A percentile compares a stretch with the other conserved stretches of the same genome.
Evolutionary conservation across 305 asterid genomes (phyloP).

Genomic region (Rubia peregrina): DNA sequence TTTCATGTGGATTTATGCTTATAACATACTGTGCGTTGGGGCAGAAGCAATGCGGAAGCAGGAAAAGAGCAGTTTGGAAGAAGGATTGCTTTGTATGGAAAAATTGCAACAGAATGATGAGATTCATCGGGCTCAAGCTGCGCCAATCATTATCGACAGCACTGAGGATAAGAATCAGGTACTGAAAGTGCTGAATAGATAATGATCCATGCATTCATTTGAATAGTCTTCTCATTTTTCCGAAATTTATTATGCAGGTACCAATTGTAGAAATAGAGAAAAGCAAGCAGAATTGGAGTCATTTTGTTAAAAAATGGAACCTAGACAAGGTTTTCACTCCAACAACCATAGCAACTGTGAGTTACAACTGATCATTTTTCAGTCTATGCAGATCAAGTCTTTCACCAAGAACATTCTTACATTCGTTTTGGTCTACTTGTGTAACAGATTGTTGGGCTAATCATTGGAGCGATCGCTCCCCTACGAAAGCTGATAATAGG

Average conservation of each 20-base stretch:
- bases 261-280: constrained; percentile 2
- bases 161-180: constrained; percentile 10
- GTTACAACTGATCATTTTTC: not conserved
- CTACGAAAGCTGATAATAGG: constrained; percentile 18
- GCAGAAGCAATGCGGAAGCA: constrained; percentile 7
- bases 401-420: not conserved
- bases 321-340: constrained; percentile 31
- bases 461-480: constrained; percentile 18
- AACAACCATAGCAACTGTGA: constrained; percentile 31
- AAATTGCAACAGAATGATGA: not conserved
- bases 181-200: not conserved
- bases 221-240: not conserved
- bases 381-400: not conserved
- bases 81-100: constrained; percentile 17
- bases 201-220: not conserved
- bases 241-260: constrained; percentile 2
- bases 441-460: constrained; percentile 23
- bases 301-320: constrained; percentile 15
- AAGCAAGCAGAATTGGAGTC: constrained; percentile 15
- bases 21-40: constrained; percentile 21
- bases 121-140: constrained; percentile 13
- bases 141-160: not conserved
- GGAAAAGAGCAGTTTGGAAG: constrained; percentile 12
- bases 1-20: constrained; percentile 30
- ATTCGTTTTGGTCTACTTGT: not conserved